Evolutionary conservation across 179 eudicot species (phyloP).

Genomic region (Spergularia azorica): DNA sequence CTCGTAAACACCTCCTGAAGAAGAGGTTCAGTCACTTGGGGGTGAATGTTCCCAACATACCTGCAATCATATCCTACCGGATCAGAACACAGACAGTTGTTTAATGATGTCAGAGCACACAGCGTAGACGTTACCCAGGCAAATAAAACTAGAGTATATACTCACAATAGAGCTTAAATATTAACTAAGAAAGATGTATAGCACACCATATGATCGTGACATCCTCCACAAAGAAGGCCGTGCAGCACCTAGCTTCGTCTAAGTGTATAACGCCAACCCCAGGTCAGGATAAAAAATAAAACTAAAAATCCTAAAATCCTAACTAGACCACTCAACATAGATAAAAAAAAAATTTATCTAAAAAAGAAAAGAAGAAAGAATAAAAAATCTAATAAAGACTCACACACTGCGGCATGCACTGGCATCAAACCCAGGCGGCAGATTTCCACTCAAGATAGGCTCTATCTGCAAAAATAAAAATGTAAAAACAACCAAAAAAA

Average conservation of each 20-base stretch:
- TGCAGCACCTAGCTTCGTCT: background rate
- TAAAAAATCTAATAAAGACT: constrained; percentile 54
- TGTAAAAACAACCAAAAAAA: constrained; percentile 33
- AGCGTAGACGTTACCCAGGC: background rate
- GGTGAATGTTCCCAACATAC: constrained; percentile 91
- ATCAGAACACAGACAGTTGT: background rate
- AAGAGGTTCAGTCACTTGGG: constrained; percentile 86
- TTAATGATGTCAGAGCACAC: background rate
- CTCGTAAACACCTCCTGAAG: constrained; percentile 88
- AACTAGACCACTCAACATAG: background rate
- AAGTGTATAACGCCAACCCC: background rate
- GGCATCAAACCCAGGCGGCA: constrained; percentile 99
- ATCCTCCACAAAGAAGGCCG: background rate
- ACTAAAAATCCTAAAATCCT: background rate
- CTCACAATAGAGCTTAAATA: background rate
- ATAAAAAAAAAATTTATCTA: background rate
- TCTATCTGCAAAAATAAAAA: constrained; percentile 91
- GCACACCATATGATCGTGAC: background rate
- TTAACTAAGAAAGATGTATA: background rate
- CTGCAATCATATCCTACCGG: constrained; percentile 45
- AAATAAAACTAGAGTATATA: background rate
- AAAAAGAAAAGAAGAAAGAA: constrained; percentile 18
- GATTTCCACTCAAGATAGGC: constrained; percentile 98
- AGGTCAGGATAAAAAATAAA: background rate
- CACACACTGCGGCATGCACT: constrained; percentile 99